Evolutionary conservation across 139 green algal species (phyloP).

Genomic region (Gonium pectorale): DNA sequence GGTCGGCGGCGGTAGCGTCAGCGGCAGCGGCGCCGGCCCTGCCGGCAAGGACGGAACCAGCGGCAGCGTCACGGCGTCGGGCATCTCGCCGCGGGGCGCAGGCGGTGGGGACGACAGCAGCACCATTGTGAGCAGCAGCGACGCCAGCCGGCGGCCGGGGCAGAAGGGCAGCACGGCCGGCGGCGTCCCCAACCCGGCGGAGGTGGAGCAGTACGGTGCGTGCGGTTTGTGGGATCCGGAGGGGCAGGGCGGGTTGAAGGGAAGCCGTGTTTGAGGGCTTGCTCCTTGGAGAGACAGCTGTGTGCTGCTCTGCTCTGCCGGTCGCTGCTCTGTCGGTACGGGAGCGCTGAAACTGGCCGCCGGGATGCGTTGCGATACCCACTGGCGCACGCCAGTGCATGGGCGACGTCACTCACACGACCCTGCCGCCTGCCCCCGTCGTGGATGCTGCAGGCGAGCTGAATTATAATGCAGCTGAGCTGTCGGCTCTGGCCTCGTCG

Average conservation of each 20-base stretch:
- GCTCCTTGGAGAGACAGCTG: too few relatives aligned
- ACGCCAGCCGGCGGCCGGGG: conserved; percentile 4
- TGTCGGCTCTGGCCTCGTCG: conserved; percentile 55
- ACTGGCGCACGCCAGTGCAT: too few relatives aligned
- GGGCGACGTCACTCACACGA: background rate
- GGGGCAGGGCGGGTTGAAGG: too few relatives aligned
- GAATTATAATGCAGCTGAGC: conserved; percentile 58
- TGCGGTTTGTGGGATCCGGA: background rate
- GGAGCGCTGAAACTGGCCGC: too few relatives aligned
- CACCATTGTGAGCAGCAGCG: conserved; percentile 15
- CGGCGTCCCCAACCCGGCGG: background rate
- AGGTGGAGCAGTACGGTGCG: conserved; percentile 35
- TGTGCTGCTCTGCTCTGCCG: too few relatives aligned
- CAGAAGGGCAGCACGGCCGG: background rate
- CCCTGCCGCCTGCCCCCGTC: background rate
- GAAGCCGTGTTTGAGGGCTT: too few relatives aligned
- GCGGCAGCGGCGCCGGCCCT: background rate
- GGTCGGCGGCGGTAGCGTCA: background rate
- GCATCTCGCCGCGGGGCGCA: background rate
- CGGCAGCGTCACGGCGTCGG: background rate
- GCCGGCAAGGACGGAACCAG: background rate
- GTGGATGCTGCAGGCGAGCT: conserved; percentile 36
- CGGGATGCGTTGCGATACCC: too few relatives aligned
- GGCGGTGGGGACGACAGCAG: background rate
- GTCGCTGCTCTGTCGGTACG: too few relatives aligned